phyloP scores from a whole-genome alignment of 768 basidiomycete species.

The Tubosaeta sp. region DNA sequence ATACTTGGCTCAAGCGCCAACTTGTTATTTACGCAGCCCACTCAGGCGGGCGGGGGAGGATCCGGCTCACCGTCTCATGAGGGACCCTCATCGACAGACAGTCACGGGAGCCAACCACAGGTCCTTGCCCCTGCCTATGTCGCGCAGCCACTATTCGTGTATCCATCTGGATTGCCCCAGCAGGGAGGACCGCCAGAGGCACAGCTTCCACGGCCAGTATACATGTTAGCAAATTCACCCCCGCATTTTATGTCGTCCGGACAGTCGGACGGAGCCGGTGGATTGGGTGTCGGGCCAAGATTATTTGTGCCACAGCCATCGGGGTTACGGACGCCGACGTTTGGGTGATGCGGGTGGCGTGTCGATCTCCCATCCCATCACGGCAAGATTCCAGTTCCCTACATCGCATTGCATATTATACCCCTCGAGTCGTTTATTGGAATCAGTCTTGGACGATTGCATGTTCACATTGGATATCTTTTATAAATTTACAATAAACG shows the following conservation, averaged over 20 bases:
- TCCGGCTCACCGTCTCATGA: constrained; percentile 32
- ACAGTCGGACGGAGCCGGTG: constrained; percentile 9
- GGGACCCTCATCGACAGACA: constrained; percentile 28
- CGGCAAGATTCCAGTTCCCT: not conserved
- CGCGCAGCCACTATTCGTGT: not conserved
- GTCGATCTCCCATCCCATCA: not conserved
- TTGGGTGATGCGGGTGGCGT: constrained; percentile 11
- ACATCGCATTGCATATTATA: not conserved
- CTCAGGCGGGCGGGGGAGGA: constrained; percentile 7
- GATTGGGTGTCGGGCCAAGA: constrained; percentile 9
- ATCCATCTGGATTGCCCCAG: constrained; percentile 17
- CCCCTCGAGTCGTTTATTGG: not conserved
- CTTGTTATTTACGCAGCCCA: constrained; percentile 23
- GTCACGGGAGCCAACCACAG: constrained; percentile 27
- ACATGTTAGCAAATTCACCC: constrained; percentile 25
- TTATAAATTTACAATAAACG: not conserved
- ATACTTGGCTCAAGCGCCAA: constrained; percentile 31
- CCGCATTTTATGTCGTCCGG: constrained; percentile 23
- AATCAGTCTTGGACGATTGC: not conserved
- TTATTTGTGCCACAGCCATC: constrained; percentile 25
- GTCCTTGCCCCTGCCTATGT: constrained; percentile 11
- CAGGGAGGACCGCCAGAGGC: constrained; percentile 23
- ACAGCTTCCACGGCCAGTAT: constrained; percentile 25
- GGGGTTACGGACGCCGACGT: constrained; percentile 24
- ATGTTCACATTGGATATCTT: not conserved